Base-by-base conservation (phyloP, 2,329 filamentous ascomycete species). In the Tolypocladium inflatum region DNA sequence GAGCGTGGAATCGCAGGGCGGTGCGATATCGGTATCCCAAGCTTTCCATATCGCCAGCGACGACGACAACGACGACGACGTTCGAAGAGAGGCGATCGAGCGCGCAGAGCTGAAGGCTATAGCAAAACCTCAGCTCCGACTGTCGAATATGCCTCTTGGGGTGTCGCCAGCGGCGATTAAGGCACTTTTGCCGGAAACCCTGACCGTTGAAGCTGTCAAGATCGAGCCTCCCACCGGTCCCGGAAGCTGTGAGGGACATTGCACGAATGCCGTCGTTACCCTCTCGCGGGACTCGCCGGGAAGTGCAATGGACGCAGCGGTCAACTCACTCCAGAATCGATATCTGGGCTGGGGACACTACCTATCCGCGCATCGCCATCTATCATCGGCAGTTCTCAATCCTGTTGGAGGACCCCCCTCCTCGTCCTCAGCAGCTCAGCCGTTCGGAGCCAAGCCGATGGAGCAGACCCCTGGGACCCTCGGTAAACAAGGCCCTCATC, bases 261-360 rank as follows among this genome's bases (percentile, higher is more conserved):
- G 87, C 2, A 80, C 84, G 39, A 81, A 89, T 19, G 91, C 91
- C 5, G 90, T 96, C 64, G 88, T 94, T 52, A 91, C 88, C 0
- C 74, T 96, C 37, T 85, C 88, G 1, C 85, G 88, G 59, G 90
- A 94, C 63, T 94, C 91, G 0, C 84, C 91, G 0, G 88, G 88
- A 0, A 88, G 86, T 30, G 90, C 95, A 58, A 92, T 97, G 57
- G 91, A 97, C 66, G 80, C 84, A 4, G 83, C 87, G 0, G 89
- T 96, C 56, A 93, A 86, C 67, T 75, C 82, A 4, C 75, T 96
- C 38, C 90, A 95, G 68, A 91, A 94, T 63, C 85, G 82, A 63
- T 96, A 97, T 69, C 76, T 96, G 19, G 92, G 92, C 19, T 91
- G 85, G 69, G 92, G 92, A 6, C 91, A 88, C 74, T 88, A 92